phyloP scores from a whole-genome alignment of 306 rosid species.

The Acmispon strigosus region DNA sequence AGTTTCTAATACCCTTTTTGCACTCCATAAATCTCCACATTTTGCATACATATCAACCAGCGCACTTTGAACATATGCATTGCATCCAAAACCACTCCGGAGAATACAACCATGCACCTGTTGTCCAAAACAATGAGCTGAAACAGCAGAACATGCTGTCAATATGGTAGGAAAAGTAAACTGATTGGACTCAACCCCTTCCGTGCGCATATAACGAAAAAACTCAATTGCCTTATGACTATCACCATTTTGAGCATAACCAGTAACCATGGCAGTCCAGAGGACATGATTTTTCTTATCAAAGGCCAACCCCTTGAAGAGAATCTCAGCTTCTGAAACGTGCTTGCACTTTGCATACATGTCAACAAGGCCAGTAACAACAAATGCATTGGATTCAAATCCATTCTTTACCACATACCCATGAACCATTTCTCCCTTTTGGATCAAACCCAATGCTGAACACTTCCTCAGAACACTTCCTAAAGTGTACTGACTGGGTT shows the following conservation, averaged over 20 bases:
- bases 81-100: slow-evolving; percentile 61
- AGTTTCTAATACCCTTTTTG: slow-evolving; percentile 40
- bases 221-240: slow-evolving; percentile 55
- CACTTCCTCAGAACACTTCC: slow-evolving; percentile 71
- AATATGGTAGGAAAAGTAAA: slow-evolving; percentile 76
- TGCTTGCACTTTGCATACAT: slow-evolving; percentile 80
- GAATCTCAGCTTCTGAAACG: slow-evolving; percentile 56
- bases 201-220: slow-evolving; percentile 46
- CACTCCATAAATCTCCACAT: slow-evolving; percentile 58
- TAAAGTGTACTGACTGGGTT: slow-evolving; percentile 62
- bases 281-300: slow-evolving; percentile 55
- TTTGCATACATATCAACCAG: slow-evolving; percentile 81
- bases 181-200: slow-evolving; percentile 63
- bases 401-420: slow-evolving; percentile 50
- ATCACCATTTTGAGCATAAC: slow-evolving; percentile 75
- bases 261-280: slow-evolving; percentile 91
- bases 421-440: slow-evolving; percentile 64
- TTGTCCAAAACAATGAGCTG: slow-evolving; percentile 55
- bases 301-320: slow-evolving; percentile 37
- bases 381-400: slow-evolving; percentile 47
- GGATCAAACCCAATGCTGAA: slow-evolving; percentile 51
- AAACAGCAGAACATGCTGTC: slow-evolving; percentile 64
- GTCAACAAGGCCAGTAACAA: slow-evolving; percentile 78
- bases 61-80: slow-evolving; percentile 74
- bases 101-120: slow-evolving; percentile 70